A percentile compares a stretch with the other conserved stretches of the same genome.
Conservation (phyloP, 2,329 filamentous ascomycete species). For the Hypoxylon sp. region DNA sequence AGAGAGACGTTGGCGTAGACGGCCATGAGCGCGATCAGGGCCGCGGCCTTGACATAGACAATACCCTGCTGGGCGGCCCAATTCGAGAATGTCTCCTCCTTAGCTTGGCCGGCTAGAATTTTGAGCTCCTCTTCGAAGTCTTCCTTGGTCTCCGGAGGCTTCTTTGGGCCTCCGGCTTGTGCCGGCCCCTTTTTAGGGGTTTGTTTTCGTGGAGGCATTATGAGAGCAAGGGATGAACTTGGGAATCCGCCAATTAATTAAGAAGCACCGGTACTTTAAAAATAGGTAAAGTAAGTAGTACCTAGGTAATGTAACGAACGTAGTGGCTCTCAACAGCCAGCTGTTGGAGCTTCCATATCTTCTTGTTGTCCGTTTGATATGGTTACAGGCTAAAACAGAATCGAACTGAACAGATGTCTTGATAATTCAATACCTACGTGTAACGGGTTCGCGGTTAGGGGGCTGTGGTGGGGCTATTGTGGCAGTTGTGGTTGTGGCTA, state of each 20-base stretch:
- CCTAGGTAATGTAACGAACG: slow-evolving; percentile 16
- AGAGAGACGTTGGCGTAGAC: slow-evolving; percentile 79
- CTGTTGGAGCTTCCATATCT: slow-evolving; percentile 48
- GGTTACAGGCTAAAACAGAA: slow-evolving; percentile 40
- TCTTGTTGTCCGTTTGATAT: slow-evolving; percentile 21
- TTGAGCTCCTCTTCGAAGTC: slow-evolving; percentile 70
- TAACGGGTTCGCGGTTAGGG: not conserved
- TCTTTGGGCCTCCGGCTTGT: slow-evolving; percentile 49
- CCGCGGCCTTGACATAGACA: slow-evolving; percentile 60
- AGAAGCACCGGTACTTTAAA: not conserved
- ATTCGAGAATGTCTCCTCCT: slow-evolving; percentile 54
- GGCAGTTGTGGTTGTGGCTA: slow-evolving; percentile 34
- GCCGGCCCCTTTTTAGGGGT: slow-evolving; percentile 47
- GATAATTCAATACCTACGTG: slow-evolving; percentile 35
- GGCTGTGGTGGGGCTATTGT: slow-evolving; percentile 14
- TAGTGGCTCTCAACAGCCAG: slow-evolving; percentile 52
- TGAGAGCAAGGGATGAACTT: slow-evolving; percentile 17
- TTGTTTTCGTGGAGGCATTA: slow-evolving; percentile 53
- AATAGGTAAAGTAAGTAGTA: not conserved
- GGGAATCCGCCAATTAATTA: not conserved
- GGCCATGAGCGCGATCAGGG: slow-evolving; percentile 71
- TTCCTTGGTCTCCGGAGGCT: slow-evolving; percentile 63
- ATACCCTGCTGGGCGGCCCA: slow-evolving; percentile 57
- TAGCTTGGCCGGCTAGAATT: slow-evolving; percentile 60
- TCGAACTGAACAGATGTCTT: slow-evolving; percentile 38